Percentiles rank a stretch among this genome's conserved stretches.
Evolutionary conservation across 2,329 filamentous ascomycete genomes (phyloP).

Genomic region (Ascochyta rabiei): DNA sequence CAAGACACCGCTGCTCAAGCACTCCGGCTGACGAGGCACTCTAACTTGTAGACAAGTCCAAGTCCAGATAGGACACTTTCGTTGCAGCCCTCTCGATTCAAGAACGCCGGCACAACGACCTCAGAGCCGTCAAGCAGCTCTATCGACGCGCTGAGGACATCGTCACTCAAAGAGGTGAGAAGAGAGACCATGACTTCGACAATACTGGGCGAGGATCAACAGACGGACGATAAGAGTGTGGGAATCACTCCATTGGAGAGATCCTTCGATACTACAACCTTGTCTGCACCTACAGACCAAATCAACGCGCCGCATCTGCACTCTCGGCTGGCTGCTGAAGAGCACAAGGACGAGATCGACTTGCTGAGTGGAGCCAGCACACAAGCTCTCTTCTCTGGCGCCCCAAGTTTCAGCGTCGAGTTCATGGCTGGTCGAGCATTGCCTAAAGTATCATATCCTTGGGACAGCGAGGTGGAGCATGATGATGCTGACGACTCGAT

Average conservation of each 20-base stretch:
- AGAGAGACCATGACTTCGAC: background rate
- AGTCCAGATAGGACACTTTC: conserved; percentile 9
- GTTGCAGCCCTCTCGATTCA: background rate
- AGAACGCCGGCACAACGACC: background rate
- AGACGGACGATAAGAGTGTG: background rate
- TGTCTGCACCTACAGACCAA: conserved; percentile 11
- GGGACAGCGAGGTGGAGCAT: conserved; percentile 65
- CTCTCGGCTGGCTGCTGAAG: conserved; percentile 20
- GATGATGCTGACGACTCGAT: conserved; percentile 65
- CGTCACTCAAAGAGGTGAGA: background rate
- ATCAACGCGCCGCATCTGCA: conserved; percentile 16
- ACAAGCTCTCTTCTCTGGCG: conserved; percentile 75
- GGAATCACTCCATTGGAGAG: background rate
- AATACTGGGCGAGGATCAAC: background rate
- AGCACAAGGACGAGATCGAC: conserved; percentile 22
- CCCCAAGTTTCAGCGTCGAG: conserved; percentile 72
- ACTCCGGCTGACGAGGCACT: conserved; percentile 26
- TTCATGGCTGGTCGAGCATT: conserved; percentile 65
- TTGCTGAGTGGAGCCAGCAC: conserved; percentile 59
- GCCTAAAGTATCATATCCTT: conserved; percentile 70
- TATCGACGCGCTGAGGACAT: background rate
- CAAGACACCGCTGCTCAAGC: conserved; percentile 1
- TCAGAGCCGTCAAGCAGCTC: background rate
- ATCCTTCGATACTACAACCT: background rate
- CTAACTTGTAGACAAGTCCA: conserved; percentile 24